Evolutionary conservation across 306 rosid genomes (phyloP).

Genomic region (Gillenia trifoliata): DNA sequence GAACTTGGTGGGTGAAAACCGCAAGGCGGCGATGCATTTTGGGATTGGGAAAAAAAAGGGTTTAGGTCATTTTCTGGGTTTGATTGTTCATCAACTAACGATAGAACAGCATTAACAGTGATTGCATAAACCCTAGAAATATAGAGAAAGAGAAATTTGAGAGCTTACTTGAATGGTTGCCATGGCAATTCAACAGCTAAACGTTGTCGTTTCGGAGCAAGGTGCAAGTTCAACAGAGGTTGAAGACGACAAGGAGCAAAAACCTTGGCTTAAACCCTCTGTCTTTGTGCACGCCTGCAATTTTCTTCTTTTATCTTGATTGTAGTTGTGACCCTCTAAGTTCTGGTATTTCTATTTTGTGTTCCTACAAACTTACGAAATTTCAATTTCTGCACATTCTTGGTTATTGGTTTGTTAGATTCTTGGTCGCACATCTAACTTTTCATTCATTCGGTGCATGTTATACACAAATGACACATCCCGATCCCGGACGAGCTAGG

Average conservation of each 20-base stretch:
- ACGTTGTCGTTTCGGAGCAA: slow-evolving; percentile 6
- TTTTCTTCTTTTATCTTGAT: background rate
- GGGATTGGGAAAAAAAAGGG: slow-evolving; percentile 8
- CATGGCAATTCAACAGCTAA: background rate
- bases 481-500: too few relatives aligned
- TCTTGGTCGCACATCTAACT: too few relatives aligned
- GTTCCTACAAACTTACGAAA: background rate
- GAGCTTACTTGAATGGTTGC: slow-evolving; percentile 2
- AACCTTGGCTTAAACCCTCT: slow-evolving; percentile 12
- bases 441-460: too few relatives aligned
- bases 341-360: background rate
- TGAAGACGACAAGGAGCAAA: background rate
- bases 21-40: slow-evolving; percentile 60
- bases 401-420: too few relatives aligned
- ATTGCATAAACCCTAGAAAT: background rate
- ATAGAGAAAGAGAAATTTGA: background rate
- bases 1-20: slow-evolving; percentile 39
- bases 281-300: background rate
- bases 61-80: slow-evolving; percentile 34
- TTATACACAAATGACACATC: too few relatives aligned
- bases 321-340: background rate
- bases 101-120: background rate
- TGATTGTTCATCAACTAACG: background rate
- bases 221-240: background rate
- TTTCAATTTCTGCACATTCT: too few relatives aligned